Evolutionary conservation across 371 early-diverging fungal species (phyloP), one percentile per base, ranked within the genome.

Genomic region (Lichtheimia ornata): DNA sequence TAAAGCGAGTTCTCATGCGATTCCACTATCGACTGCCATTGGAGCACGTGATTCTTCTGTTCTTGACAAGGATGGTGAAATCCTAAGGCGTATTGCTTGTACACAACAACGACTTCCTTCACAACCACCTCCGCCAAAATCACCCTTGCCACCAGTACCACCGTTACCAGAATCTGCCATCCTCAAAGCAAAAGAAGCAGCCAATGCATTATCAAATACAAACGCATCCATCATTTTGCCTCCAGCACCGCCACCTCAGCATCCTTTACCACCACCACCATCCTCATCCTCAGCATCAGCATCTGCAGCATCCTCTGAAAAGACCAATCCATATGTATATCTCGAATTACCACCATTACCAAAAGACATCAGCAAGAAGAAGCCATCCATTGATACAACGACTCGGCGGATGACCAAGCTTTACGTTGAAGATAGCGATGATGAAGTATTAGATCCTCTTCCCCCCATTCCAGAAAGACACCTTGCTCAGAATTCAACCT

Each of bases 381-480:
- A 35, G 50, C 56, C 63, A 40, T 47, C 47, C 18, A 60, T 18
- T 18, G 40, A 54, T 49, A 60, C 24, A 17, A 15, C 50, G 28
- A 59, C 68, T 5, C 60, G 61, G 40, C 62, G 64, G 9, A 61
- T 61, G 63, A 68, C 64, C n/a, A 60, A 60, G 20, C 62, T 69
- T 17, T 69, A 69, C 44, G 53, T 69, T 15, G 69, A 69, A 18
- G 69, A 69, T 44, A 69, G 69, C 35, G 69, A 69, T 35, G 69
- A 69, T 18, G 71, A 71, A 58, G 62, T 63, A 24, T 25, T 70
- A 20, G 71, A 70, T 43, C 71, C 71, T 45, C 54, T 66, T 15
- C 71, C 71, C 11, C 71, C 71, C 25, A 64, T 70, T 5, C 58
- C 71, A 28, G 53, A 43, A 41, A 44, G 30, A 54, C 43, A 58